Evolutionary conservation across 2,329 filamentous ascomycete genomes (phyloP), one percentile per base, ranked within the genome.

Genomic region (Ceratocystis harringtonii): DNA sequence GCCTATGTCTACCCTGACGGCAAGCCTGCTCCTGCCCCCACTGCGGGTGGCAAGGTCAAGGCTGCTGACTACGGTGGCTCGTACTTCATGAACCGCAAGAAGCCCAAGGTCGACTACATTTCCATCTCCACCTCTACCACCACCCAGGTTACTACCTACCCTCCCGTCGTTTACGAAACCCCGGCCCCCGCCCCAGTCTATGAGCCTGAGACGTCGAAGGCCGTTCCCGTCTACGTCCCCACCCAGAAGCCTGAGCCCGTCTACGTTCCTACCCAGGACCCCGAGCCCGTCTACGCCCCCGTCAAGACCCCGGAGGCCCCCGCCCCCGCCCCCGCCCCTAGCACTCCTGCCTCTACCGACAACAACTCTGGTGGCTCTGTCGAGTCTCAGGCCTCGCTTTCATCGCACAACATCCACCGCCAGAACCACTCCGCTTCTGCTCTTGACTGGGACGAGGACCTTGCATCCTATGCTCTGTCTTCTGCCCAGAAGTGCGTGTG

Each of bases 361-460:
- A 17, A 69, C 2, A 19, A 69, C 8, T 65, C 72, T 6, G 25
- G 55, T 2, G 17, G 41, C n/a, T 74, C 64, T 76, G 78, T 67
- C 44, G 71, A 66, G 73, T 73, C 65, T 72, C n/a, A 25, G 28
- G n/a, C 57, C 5, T 75, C 15, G 80, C 80, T 62, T 71, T 92
- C 62, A 79, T 84, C 89, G 73, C 94, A 97, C 85, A 96, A 96
- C 78, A 72, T 87, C 64, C 89, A 94, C 77, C 92, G 94, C 69
- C 74, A 79, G 72, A 95, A 94, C 78, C 90, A 96, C 81, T 87
- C 86, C 19, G 84, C 84, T 44, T 72, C 76, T 25, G 80, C 77
- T 57, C 72, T 96, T 58, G 73, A 72, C 62, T 97, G 89, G 88
- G 81, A 86, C 70, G 72, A 77, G 7, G 76, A 77, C 55, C 82